These are phyloP conservation scores for Agaricus sinodeliciosus DNA, from an alignment of 768 basidiomycete genomes.

Conservation along the genomic window DNA sequence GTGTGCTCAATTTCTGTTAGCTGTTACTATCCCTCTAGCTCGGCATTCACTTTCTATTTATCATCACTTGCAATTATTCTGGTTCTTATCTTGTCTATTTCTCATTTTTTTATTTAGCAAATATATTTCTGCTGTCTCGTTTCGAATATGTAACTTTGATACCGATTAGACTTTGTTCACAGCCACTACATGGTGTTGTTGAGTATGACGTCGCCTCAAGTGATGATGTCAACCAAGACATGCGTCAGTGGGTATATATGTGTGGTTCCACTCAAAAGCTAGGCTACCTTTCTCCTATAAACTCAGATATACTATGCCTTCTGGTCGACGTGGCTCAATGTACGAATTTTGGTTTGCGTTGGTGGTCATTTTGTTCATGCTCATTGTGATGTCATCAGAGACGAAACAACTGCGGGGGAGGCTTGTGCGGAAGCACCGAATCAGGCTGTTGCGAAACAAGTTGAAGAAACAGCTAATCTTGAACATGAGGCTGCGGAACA, in stretches of 20 bases:
- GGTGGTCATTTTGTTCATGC: background rate
- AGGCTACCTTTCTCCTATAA: background rate
- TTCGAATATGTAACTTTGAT: too few relatives aligned
- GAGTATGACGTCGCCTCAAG: background rate
- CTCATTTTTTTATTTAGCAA: background rate
- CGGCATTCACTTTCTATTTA: background rate
- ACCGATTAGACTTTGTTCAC: too few relatives aligned
- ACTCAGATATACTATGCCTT: background rate
- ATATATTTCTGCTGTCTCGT: background rate
- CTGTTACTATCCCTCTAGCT: too few relatives aligned
- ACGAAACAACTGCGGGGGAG: conserved; percentile 49
- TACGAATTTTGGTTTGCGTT: conserved; percentile 13
- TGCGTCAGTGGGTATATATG: background rate
- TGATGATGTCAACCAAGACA: conserved; percentile 1
- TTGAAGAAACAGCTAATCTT: conserved; percentile 40
- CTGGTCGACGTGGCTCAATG: conserved; percentile 23
- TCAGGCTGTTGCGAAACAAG: conserved; percentile 30
- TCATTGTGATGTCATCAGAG: conserved; percentile 24
- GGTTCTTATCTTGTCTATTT: background rate
- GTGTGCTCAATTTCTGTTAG: background rate
- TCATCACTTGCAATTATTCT: background rate
- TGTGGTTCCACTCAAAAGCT: background rate
- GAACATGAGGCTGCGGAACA: conserved; percentile 40
- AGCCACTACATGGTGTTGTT: too few relatives aligned
- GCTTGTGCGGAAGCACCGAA: conserved; percentile 45